These are phyloP conservation scores for Globisporangium polare DNA, from an alignment of 352 stramenopile genomes.

Conservation along the genomic window DNA sequence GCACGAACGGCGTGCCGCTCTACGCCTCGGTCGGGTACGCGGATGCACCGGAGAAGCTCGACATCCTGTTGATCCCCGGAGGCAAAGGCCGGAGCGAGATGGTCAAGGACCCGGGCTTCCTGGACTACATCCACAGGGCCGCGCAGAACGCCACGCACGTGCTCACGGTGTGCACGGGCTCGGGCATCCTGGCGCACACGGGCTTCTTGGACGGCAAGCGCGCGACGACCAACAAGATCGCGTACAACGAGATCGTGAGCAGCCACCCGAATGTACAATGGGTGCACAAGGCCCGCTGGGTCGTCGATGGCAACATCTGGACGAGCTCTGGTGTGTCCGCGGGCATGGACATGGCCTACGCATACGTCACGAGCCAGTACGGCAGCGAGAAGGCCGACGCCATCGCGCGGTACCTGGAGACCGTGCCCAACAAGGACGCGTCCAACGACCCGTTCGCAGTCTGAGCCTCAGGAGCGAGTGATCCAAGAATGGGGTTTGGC, in stretches of 20 bases:
- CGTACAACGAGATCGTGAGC: slow-evolving; percentile 18
- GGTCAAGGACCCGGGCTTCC: slow-evolving; percentile 16
- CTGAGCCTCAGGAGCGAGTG: background rate
- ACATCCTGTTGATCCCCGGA: slow-evolving; percentile 21
- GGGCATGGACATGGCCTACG: slow-evolving; percentile 34
- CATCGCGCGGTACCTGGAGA: slow-evolving; percentile 20
- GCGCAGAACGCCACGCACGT: slow-evolving; percentile 13
- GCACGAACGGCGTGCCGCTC: slow-evolving; percentile 28
- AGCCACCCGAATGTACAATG: slow-evolving; percentile 19
- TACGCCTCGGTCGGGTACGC: slow-evolving; percentile 20
- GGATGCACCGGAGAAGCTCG: slow-evolving; percentile 19
- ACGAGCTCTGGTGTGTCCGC: slow-evolving; percentile 30
- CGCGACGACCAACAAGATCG: slow-evolving; percentile 28
- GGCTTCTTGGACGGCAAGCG: slow-evolving; percentile 25
- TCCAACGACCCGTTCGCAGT: slow-evolving; percentile 21
- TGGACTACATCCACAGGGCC: slow-evolving; percentile 16
- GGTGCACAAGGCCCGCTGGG: slow-evolving; percentile 28
- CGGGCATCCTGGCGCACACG: slow-evolving; percentile 21
- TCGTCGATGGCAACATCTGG: slow-evolving; percentile 36
- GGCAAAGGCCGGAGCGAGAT: slow-evolving; percentile 10
- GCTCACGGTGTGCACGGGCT: slow-evolving; percentile 25
- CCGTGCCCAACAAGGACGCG: slow-evolving; percentile 19
- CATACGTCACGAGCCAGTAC: slow-evolving; percentile 18
- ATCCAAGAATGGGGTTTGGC: background rate
- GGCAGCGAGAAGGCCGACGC: slow-evolving; percentile 12